Evolutionary conservation across 1,284 basidiomycete species (phyloP), one percentile per base, ranked within the genome.

Genomic region (Malassezia vespertilionis): DNA sequence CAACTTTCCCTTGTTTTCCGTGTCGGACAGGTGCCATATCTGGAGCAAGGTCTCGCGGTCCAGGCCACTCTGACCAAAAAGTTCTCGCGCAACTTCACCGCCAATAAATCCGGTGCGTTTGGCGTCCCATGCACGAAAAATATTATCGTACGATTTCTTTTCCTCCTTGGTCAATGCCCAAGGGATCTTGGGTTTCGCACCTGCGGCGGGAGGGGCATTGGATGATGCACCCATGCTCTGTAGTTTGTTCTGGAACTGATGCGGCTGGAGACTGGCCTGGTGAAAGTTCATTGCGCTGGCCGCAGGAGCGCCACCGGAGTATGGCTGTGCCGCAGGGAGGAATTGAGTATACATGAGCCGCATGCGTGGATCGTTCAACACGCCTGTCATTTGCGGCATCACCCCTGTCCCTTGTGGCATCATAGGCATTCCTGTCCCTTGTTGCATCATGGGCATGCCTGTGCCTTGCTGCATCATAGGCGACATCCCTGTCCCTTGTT

Each of bases 121-220:
- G 1, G 80, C 74, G 71, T 96, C 91, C 93, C 91, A 99, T 21
- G 87, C 85, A 48, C 91, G 77, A 76, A 99, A 97, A 65, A 96
- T 91, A 67, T 85, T 80, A 71, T 96, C 88, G 68, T 97, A 97
- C 61, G 83, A 84, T 76, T 95, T 95, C 76, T 89, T 89, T 76
- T 99, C 91, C 30, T 82, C 80, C 70, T 85, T 84, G 17, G 81
- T 82, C 46, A 96, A 75, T 0, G 82, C 78, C 91, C 93, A 99
- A 0, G 87, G 82, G 20, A 96, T 77, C 62, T 80, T 82, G 18
- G 85, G 85, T 33, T 41, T 44, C 5, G 42, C 18, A 4, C 18
- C 20, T 11, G 18, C 22, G 12, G 80, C 76, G 2, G 78, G 73
- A n/a, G n/a, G n/a, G n/a, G n/a, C n/a, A n/a, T n/a, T n/a, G n/a